A percentile compares a stretch with the other conserved stretches of the same genome.
phyloP scores from a whole-genome alignment of 2,329 filamentous ascomycete genomes.

The Xylariaceae sp. region DNA sequence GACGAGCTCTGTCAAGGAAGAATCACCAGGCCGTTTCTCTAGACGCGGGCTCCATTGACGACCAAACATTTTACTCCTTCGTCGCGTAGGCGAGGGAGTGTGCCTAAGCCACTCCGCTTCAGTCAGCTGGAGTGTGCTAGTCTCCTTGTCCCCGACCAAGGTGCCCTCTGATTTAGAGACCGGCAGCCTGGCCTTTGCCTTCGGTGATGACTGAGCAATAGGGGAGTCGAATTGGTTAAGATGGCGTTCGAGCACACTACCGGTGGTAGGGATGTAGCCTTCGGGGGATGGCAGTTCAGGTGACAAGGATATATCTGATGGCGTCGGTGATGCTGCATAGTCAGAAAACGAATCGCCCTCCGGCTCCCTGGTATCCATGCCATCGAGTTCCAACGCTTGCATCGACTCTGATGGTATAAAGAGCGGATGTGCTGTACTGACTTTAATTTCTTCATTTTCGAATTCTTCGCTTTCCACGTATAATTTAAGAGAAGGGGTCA shows the following conservation, averaged over 20 bases:
- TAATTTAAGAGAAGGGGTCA: constrained; percentile 37
- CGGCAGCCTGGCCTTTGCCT: constrained; percentile 9
- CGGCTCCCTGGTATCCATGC: constrained; percentile 11
- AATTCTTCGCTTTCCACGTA: constrained; percentile 39
- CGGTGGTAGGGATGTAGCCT: constrained; percentile 36
- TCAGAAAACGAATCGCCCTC: constrained; percentile 34
- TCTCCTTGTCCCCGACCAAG: constrained; percentile 4
- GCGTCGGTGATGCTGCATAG: constrained; percentile 34
- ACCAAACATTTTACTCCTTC: constrained; percentile 12
- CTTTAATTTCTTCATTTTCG: constrained; percentile 34
- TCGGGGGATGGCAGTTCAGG: constrained; percentile 31
- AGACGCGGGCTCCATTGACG: constrained; percentile 29
- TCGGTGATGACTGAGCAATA: constrained; percentile 18
- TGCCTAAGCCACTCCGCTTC: constrained; percentile 38
- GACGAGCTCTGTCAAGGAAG: constrained; percentile 20
- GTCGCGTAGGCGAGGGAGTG: constrained; percentile 32
- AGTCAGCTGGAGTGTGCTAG: constrained; percentile 26
- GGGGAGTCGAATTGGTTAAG: constrained; percentile 33
- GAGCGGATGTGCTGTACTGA: constrained; percentile 34
- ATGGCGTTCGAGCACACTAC: constrained; percentile 36
- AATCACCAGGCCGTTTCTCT: constrained; percentile 15
- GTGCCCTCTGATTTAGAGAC: constrained; percentile 12
- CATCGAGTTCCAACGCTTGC: constrained; percentile 30
- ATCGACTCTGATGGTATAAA: constrained; percentile 34
- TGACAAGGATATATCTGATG: constrained; percentile 28